Conservation (phyloP, 1,284 basidiomycete genomes). For the Rhizopogon parksii region DNA sequence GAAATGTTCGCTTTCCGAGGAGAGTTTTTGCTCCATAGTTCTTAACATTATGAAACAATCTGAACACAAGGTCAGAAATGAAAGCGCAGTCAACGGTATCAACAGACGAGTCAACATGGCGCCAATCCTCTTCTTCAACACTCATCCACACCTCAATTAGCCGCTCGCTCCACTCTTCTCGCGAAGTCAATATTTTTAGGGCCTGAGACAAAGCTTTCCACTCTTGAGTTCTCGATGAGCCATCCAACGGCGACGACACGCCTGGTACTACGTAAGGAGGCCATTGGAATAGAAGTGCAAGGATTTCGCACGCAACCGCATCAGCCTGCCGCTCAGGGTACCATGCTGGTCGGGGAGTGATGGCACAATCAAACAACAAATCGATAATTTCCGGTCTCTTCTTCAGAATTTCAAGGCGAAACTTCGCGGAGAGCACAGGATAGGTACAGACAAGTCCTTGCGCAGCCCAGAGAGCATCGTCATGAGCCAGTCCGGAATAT, state of each 20-base stretch:
- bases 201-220: slow-evolving; percentile 9
- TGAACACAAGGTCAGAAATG: slow-evolving; percentile 3
- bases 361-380: slow-evolving; percentile 19
- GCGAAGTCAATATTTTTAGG: slow-evolving; percentile 3
- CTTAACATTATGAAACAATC: slow-evolving; percentile 12
- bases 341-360: slow-evolving; percentile 16
- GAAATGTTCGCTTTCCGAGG: slow-evolving; percentile 9
- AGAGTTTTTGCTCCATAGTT: slow-evolving; percentile 13
- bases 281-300: slow-evolving; percentile 11
- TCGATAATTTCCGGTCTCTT: slow-evolving; percentile 22
- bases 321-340: slow-evolving; percentile 22
- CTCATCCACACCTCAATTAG: slow-evolving; percentile 9
- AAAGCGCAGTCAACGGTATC: background rate
- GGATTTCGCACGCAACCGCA: slow-evolving; percentile 14
- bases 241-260: slow-evolving; percentile 8
- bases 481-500: slow-evolving; percentile 24
- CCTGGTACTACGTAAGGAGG: slow-evolving; percentile 13
- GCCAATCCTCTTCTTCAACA: slow-evolving; percentile 7
- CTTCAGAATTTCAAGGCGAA: slow-evolving; percentile 17
- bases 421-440: slow-evolving; percentile 19
- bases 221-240: slow-evolving; percentile 6
- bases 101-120: slow-evolving; percentile 3
- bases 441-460: slow-evolving; percentile 18
- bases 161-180: slow-evolving; percentile 4
- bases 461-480: slow-evolving; percentile 22